Evolutionary conservation across 139 green algal species (phyloP).

Genomic region (Ostreobium quekettii): DNA sequence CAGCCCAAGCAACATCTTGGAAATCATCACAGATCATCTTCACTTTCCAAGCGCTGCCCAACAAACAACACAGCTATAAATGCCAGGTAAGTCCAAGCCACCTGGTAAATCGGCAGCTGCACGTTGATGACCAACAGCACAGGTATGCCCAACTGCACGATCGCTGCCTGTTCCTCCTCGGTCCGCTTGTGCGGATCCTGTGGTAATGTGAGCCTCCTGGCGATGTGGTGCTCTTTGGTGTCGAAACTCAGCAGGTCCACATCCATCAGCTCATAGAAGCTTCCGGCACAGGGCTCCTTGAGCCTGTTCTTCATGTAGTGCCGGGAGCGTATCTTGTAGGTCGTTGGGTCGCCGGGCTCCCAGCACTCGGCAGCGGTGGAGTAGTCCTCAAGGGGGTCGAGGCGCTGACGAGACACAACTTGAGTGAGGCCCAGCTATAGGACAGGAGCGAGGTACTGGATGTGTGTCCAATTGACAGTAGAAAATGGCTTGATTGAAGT

Average conservation of each 20-base stretch:
- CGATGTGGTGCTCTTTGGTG: conserved; percentile 65
- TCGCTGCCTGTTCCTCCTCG: background rate
- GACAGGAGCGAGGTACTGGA: too few species aligned
- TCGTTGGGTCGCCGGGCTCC: background rate
- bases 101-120: conserved; percentile 67
- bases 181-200: conserved; percentile 25
- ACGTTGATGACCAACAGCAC: conserved; percentile 75
- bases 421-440: background rate
- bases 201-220: conserved; percentile 53
- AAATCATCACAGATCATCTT: too few species aligned
- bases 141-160: conserved; percentile 39
- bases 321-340: conserved; percentile 6
- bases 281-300: conserved; percentile 35
- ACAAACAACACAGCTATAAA: too few species aligned
- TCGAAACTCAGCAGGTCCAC: conserved; percentile 64
- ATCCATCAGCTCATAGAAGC: conserved; percentile 62
- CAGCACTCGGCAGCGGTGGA: background rate
- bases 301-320: conserved; percentile 10
- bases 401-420: background rate
- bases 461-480: too few species aligned
- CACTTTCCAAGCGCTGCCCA: too few species aligned
- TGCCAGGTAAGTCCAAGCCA: too few species aligned
- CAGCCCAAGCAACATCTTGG: too few species aligned
- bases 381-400: background rate
- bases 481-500: too few species aligned